Conservation (phyloP, 495 filamentous ascomycete genomes). For the Patellaria atrata region DNA sequence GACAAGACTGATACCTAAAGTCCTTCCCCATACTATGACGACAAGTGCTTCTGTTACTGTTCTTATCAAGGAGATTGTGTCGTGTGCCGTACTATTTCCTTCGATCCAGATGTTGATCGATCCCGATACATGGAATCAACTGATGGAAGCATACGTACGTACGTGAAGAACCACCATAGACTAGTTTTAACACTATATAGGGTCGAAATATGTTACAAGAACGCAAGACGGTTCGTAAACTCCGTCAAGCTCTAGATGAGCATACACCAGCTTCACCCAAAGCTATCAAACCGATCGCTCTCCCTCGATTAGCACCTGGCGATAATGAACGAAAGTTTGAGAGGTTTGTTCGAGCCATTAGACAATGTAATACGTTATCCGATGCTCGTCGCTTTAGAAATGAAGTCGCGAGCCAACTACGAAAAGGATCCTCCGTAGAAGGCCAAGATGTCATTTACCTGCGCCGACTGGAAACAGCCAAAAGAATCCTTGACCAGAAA, state of each 20-base stretch:
- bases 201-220: slow-evolving; percentile 83
- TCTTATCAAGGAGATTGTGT: slow-evolving; percentile 70
- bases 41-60: slow-evolving; percentile 66
- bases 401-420: slow-evolving; percentile 83
- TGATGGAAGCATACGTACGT: slow-evolving; percentile 68
- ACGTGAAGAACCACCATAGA: background rate
- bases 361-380: slow-evolving; percentile 80
- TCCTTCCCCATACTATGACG: slow-evolving; percentile 60
- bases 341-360: slow-evolving; percentile 77
- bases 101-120: slow-evolving; percentile 60
- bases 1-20: slow-evolving; percentile 51
- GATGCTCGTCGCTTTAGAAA: slow-evolving; percentile 85
- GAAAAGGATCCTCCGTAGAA: slow-evolving; percentile 64
- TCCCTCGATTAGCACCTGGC: slow-evolving; percentile 49
- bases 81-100: slow-evolving; percentile 61
- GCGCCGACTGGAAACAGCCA: slow-evolving; percentile 79
- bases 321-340: slow-evolving; percentile 91
- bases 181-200: slow-evolving; percentile 27
- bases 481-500: slow-evolving; percentile 76
- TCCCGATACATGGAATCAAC: slow-evolving; percentile 92
- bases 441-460: slow-evolving; percentile 74
- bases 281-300: slow-evolving; percentile 42
- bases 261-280: slow-evolving; percentile 78
- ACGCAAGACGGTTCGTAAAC: slow-evolving; percentile 83
- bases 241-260: slow-evolving; percentile 86